phyloP scores from a whole-genome alignment of 257 asterid species.

The Penstemon barbatus region DNA sequence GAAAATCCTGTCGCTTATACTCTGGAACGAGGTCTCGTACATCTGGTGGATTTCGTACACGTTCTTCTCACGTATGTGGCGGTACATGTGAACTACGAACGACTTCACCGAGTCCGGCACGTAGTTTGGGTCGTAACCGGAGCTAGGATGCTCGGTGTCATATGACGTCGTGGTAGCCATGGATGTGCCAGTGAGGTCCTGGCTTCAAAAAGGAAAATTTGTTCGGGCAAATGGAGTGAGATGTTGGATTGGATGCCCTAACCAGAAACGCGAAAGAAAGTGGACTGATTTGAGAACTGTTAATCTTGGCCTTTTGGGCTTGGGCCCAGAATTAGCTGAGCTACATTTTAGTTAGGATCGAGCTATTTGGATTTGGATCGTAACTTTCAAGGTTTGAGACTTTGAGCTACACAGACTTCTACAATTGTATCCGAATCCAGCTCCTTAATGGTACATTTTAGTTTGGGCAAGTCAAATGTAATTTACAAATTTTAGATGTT shows the following conservation, averaged over 20 bases:
- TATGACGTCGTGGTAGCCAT: conserved; percentile 61
- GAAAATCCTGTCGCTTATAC: conserved; percentile 85
- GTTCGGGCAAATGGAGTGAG: neutral
- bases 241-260: neutral
- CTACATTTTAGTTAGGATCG: too few species aligned
- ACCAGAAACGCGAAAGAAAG: neutral
- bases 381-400: too few species aligned
- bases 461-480: too few species aligned
- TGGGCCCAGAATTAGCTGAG: neutral
- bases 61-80: conserved; percentile 94
- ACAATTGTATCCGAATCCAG: too few species aligned
- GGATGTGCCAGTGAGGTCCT: conserved; percentile 15
- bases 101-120: conserved; percentile 91
- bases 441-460: too few species aligned
- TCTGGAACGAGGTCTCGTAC: conserved; percentile 89
- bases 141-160: conserved; percentile 47
- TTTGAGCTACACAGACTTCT: too few species aligned
- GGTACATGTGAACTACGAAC: conserved; percentile 84
- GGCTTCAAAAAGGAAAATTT: neutral
- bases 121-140: conserved; percentile 70
- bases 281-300: neutral
- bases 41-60: conserved; percentile 96
- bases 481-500: too few species aligned
- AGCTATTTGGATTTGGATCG: too few species aligned
- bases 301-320: conserved; percentile 1